Evolutionary conservation across 2,329 filamentous ascomycete species (phyloP).

Genomic region (Pseudocercospora musae): DNA sequence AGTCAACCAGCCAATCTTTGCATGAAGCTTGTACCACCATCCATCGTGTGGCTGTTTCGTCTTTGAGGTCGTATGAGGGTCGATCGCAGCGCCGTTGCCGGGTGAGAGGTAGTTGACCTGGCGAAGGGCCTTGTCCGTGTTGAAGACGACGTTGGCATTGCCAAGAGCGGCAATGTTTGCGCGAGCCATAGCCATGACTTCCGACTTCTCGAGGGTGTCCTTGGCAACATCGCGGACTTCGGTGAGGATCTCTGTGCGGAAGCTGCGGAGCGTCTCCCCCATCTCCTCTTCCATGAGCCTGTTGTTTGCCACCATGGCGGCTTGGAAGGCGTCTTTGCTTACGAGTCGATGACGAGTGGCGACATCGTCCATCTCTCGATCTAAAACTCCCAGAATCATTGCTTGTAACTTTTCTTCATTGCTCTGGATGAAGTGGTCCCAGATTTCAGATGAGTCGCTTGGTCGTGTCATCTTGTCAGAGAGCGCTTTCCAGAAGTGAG

Average conservation of each 20-base stretch:
- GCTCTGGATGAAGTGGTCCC: slow-evolving; percentile 28
- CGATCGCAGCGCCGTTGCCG: slow-evolving; percentile 64
- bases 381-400: slow-evolving; percentile 37
- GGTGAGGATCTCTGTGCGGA: slow-evolving; percentile 1
- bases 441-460: slow-evolving; percentile 37
- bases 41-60: slow-evolving; percentile 34
- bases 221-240: slow-evolving; percentile 6
- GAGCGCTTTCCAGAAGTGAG: slow-evolving; percentile 65
- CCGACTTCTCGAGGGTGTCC: slow-evolving; percentile 11
- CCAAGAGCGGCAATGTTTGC: slow-evolving; percentile 27
- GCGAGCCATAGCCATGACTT: slow-evolving; percentile 8
- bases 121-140: slow-evolving; percentile 30
- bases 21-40: background rate
- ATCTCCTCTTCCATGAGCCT: slow-evolving; percentile 14
- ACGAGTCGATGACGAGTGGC: slow-evolving; percentile 17
- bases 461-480: slow-evolving; percentile 53
- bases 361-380: slow-evolving; percentile 13
- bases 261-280: slow-evolving; percentile 7
- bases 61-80: slow-evolving; percentile 59
- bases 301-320: slow-evolving; percentile 5
- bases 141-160: slow-evolving; percentile 31
- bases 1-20: background rate
- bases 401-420: slow-evolving; percentile 39
- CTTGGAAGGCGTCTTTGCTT: slow-evolving; percentile 17
- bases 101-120: slow-evolving; percentile 69